Evolutionary conservation across 2,329 filamentous ascomycete genomes (phyloP).

Genomic region (Pseudogymnoascus sp.): DNA sequence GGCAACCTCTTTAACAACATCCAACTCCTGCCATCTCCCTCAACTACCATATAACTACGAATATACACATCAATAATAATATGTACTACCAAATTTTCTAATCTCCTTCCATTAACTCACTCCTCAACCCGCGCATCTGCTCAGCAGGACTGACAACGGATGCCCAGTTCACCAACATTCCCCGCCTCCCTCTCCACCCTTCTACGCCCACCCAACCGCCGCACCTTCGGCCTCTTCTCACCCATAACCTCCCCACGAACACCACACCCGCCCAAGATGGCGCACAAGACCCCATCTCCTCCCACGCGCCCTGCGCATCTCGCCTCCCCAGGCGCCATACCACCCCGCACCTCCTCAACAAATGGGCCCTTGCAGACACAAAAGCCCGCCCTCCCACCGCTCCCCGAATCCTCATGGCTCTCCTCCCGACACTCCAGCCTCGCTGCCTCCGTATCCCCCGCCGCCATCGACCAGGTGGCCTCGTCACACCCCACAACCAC

Average conservation of each 20-base stretch:
- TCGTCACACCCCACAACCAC: constrained; percentile 20
- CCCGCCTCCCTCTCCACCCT: neutral
- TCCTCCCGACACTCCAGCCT: neutral
- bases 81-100: neutral
- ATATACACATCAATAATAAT: neutral
- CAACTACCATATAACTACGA: neutral
- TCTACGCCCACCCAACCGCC: neutral
- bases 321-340: constrained; percentile 57
- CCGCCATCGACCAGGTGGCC: neutral
- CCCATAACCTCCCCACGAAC: neutral
- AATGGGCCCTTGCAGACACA: constrained; percentile 24
- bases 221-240: neutral
- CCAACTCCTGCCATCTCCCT: neutral
- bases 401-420: constrained; percentile 39
- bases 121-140: neutral
- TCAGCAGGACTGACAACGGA: neutral
- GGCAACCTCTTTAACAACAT: neutral
- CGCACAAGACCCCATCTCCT: neutral
- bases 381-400: constrained; percentile 39
- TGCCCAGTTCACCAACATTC: neutral
- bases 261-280: neutral
- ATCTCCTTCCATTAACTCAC: neutral
- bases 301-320: neutral
- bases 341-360: constrained; percentile 64
- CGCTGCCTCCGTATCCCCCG: constrained; percentile 16